A percentile compares a stretch with the other conserved stretches of the same genome.
phyloP scores from a whole-genome alignment of 495 filamentous ascomycete species.

The Trichoderma asperelloides region DNA sequence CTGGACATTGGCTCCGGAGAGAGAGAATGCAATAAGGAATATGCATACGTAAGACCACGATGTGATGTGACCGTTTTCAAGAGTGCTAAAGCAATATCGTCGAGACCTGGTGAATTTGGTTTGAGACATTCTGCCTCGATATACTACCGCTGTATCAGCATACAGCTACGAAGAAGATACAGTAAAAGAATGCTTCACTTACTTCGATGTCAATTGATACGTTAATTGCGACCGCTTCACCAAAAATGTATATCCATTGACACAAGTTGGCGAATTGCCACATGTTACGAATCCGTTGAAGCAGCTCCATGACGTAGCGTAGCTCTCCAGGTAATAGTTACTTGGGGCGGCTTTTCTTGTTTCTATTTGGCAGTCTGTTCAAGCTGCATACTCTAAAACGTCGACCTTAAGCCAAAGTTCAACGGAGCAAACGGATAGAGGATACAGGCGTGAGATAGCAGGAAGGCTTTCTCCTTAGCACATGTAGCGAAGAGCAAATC shows the following conservation, averaged over 20 bases:
- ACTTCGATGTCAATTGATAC: constrained; percentile 82
- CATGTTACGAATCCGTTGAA: constrained; percentile 69
- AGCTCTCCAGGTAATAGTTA: background rate
- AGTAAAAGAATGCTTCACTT: constrained; percentile 13
- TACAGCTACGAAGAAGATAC: background rate
- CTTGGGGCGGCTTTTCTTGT: background rate
- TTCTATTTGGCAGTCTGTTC: background rate
- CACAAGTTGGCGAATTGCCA: constrained; percentile 95
- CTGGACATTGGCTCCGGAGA: background rate
- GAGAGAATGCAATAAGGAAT: constrained; percentile 5
- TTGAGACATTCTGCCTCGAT: constrained; percentile 83
- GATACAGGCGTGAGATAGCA: background rate
- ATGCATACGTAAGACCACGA: constrained; percentile 74
- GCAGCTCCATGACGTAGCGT: constrained; percentile 20
- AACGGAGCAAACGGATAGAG: background rate
- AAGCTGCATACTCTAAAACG: background rate
- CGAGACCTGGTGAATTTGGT: constrained; percentile 60
- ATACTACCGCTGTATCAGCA: constrained; percentile 47
- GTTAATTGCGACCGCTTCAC: constrained; percentile 78
- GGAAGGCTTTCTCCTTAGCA: background rate
- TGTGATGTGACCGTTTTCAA: constrained; percentile 93
- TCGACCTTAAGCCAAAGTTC: background rate
- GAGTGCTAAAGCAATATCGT: constrained; percentile 77
- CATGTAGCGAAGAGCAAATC: background rate
- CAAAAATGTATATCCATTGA: constrained; percentile 89